Evolutionary conservation across 108 stramenopile genomes (phyloP).

Genomic region (Nitzschia palea): DNA sequence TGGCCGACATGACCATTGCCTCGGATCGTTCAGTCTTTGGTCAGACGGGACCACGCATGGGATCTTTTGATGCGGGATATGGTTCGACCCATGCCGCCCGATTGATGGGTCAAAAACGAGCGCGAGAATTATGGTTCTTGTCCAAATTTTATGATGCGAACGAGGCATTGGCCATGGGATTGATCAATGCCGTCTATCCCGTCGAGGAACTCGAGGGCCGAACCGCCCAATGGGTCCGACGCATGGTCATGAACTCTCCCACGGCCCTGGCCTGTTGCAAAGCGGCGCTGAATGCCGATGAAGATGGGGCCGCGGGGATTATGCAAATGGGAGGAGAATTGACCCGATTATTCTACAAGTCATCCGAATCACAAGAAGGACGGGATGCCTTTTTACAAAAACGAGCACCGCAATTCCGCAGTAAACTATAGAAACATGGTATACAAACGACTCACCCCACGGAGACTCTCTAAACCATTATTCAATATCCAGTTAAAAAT

Average conservation of each 20-base stretch:
- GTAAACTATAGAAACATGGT: slow-evolving; percentile 27
- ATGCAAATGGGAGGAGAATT: slow-evolving; percentile 90
- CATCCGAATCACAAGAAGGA: slow-evolving; percentile 91
- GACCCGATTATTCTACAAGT: slow-evolving; percentile 91
- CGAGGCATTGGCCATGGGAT: slow-evolving; percentile 88
- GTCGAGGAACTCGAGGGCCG: slow-evolving; percentile 75
- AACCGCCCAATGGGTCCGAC: slow-evolving; percentile 86
- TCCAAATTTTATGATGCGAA: slow-evolving; percentile 81
- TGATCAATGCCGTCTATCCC: slow-evolving; percentile 83
- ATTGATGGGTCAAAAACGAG: slow-evolving; percentile 92
- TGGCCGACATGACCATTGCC: slow-evolving; percentile 87
- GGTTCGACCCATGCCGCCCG: slow-evolving; percentile 86
- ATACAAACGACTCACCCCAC: neutral
- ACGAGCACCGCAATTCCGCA: slow-evolving; percentile 80
- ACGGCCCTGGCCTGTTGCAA: slow-evolving; percentile 91
- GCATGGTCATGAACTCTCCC: slow-evolving; percentile 86
- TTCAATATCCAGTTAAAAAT: neutral
- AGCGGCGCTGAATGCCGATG: slow-evolving; percentile 92
- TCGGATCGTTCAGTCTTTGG: slow-evolving; percentile 88
- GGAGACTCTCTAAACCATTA: neutral
- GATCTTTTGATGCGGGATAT: slow-evolving; percentile 95
- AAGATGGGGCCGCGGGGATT: slow-evolving; percentile 93
- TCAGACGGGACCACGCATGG: slow-evolving; percentile 92
- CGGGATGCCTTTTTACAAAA: slow-evolving; percentile 88
- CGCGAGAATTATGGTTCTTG: slow-evolving; percentile 93